Evolutionary conservation across 148 eudicot genomes (phyloP).

Genomic region (Heliosperma pusillum): DNA sequence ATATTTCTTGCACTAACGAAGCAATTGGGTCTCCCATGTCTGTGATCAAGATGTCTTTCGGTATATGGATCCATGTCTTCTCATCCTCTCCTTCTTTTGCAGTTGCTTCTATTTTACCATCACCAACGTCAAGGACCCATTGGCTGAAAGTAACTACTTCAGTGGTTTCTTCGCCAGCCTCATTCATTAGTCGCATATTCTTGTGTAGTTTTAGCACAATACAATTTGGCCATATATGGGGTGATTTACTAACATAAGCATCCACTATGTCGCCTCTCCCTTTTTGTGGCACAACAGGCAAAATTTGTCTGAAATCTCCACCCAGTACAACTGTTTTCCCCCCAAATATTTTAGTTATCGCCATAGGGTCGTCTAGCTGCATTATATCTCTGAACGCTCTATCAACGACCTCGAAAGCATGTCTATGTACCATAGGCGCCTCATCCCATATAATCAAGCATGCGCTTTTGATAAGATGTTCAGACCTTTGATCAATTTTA

Average conservation of each 20-base stretch:
- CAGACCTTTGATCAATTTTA: background rate
- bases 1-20: no score
- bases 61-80: background rate
- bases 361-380: background rate
- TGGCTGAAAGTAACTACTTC: background rate
- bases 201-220: background rate
- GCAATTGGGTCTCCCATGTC: background rate
- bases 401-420: constrained; percentile 11
- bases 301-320: no score
- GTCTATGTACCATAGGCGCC: constrained; percentile 13
- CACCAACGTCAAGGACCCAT: constrained; percentile 10
- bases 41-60: background rate
- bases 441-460: constrained; percentile 17
- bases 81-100: background rate
- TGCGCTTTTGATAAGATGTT: background rate
- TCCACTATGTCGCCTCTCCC: background rate
- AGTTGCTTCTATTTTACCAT: background rate
- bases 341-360: no score
- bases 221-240: background rate
- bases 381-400: constrained; percentile 13
- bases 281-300: background rate
- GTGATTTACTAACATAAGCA: background rate
- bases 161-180: background rate
- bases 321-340: no score
- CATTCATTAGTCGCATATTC: background rate